A percentile compares a stretch with the other conserved stretches of the same genome.
These are phyloP conservation scores for Glonium stellatum DNA, from an alignment of 495 filamentous ascomycete species.

Conservation along the genomic window DNA sequence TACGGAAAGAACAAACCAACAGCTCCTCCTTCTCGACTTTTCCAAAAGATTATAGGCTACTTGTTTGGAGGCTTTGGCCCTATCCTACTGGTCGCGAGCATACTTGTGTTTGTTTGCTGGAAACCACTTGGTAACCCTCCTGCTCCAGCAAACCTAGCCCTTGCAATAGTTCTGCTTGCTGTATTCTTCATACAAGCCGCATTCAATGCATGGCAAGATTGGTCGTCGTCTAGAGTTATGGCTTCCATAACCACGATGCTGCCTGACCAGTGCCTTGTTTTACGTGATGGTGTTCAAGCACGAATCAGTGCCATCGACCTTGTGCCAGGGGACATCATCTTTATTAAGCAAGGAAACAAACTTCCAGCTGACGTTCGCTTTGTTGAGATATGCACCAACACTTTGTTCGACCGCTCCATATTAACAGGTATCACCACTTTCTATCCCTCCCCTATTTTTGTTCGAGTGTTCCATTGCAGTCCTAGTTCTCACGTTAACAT, in stretches of 20 bases:
- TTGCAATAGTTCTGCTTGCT: slow-evolving; percentile 56
- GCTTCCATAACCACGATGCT: slow-evolving; percentile 46
- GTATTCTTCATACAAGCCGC: slow-evolving; percentile 64
- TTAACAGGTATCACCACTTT: slow-evolving; percentile 48
- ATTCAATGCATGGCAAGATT: slow-evolving; percentile 41
- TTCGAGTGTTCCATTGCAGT: slow-evolving; percentile 5
- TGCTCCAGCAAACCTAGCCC: slow-evolving; percentile 54
- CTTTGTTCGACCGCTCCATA: slow-evolving; percentile 65
- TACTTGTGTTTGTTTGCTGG: slow-evolving; percentile 64
- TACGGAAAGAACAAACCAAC: slow-evolving; percentile 58
- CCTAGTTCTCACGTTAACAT: no score
- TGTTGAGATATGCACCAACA: slow-evolving; percentile 54
- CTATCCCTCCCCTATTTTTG: background rate
- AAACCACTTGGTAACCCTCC: slow-evolving; percentile 64
- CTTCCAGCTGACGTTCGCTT: slow-evolving; percentile 66
- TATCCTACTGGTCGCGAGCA: slow-evolving; percentile 53
- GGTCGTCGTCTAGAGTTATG: slow-evolving; percentile 35
- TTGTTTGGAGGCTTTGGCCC: slow-evolving; percentile 67
- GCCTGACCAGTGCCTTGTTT: slow-evolving; percentile 55
- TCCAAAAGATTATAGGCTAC: slow-evolving; percentile 55
- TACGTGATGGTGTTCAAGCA: slow-evolving; percentile 50
- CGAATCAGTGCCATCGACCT: slow-evolving; percentile 50
- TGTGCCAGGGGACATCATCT: slow-evolving; percentile 59
- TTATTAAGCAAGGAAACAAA: slow-evolving; percentile 59
- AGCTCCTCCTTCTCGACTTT: slow-evolving; percentile 49